Evolutionary conservation across 1,284 basidiomycete genomes (phyloP), one percentile per base, ranked within the genome.

Genomic region (Amylostereum areolatum): DNA sequence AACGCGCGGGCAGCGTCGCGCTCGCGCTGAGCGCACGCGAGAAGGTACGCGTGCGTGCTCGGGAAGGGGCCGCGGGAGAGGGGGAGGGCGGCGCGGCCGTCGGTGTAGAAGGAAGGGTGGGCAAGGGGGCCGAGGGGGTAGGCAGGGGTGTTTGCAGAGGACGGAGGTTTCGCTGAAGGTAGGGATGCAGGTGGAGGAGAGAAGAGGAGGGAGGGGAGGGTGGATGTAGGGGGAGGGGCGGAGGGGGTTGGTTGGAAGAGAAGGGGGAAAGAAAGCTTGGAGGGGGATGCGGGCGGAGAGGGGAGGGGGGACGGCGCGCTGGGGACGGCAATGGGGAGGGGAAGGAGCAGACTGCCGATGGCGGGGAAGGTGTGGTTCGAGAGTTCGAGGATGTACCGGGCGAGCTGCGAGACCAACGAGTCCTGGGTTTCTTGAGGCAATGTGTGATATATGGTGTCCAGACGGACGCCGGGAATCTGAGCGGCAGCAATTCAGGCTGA

Each of bases 1-100:
- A 67, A 58, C 27, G 58, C 61, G 24, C 62, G 57, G 10, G 61
- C 52, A 40, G 57, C 61, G 29, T 67, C 66, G 28, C 66, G 57
- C 47, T 68, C 67, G 18, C 67, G 59, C 46, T 66, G 66, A 1
- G 65, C 62, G 41, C 66, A 68, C 6, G 66, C 65, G 8, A 57
- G 46, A 47, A 65, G 64, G 49, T 68, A 69, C 11, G 57, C 63
- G 35, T 57, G 56, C 0, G 61, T 59, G 9, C 57, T 57, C 5
- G 37, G 40, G 45, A 63, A 68, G 0, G 66, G 66, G 0, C 67
- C 65, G 8, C 67, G 64, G 43, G 66, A 59, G 40, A 69, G 49
- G 9, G 57, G 40, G 33, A 69, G 48, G 24, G 56, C 54, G 3
- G 59, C 57, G 37, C 66, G 60, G 3, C 63, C 66, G 40, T 62